Evolutionary conservation across 331 rosid genomes (phyloP).

Genomic region (Dryas integrifolia): DNA sequence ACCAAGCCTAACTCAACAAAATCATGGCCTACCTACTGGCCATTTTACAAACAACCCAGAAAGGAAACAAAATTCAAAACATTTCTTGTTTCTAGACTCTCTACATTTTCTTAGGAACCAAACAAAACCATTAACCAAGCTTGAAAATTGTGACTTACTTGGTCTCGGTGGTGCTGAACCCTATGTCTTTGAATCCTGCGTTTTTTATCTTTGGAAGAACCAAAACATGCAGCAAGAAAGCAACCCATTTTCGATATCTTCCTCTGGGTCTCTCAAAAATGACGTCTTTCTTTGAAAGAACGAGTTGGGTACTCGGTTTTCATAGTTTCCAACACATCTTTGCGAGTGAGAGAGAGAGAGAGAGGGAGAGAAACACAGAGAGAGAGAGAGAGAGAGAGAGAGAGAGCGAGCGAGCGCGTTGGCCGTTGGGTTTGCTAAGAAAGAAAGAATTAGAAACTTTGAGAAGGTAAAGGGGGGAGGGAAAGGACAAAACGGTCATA

Average conservation of each 20-base stretch:
- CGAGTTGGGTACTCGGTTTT: constrained; percentile 19
- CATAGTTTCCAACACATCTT: constrained; percentile 24
- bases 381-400: neutral
- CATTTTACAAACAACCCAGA: neutral
- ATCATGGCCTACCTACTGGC: neutral
- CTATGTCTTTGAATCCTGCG: constrained; percentile 43
- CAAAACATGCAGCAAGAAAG: constrained; percentile 72
- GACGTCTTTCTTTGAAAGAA: constrained; percentile 9
- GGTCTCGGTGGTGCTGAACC: constrained; percentile 45
- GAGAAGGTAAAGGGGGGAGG: neutral
- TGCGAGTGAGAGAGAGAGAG: neutral
- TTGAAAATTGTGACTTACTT: constrained; percentile 32
- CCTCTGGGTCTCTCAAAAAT: constrained; percentile 24
- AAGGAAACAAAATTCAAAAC: neutral
- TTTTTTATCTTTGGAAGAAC: constrained; percentile 59
- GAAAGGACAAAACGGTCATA: constrained; percentile 35
- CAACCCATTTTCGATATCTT: constrained; percentile 63
- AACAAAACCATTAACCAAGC: neutral
- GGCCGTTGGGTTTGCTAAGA: constrained; percentile 14
- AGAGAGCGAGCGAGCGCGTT: neutral
- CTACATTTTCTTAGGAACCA: neutral
- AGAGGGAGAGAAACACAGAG: constrained; percentile 11
- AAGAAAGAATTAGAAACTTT: neutral
- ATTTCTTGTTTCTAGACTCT: neutral
- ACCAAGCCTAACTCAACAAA: neutral